These are phyloP conservation scores for Myriangium duriaei DNA, from an alignment of 2,329 filamentous ascomycete species.

Conservation along the genomic window DNA sequence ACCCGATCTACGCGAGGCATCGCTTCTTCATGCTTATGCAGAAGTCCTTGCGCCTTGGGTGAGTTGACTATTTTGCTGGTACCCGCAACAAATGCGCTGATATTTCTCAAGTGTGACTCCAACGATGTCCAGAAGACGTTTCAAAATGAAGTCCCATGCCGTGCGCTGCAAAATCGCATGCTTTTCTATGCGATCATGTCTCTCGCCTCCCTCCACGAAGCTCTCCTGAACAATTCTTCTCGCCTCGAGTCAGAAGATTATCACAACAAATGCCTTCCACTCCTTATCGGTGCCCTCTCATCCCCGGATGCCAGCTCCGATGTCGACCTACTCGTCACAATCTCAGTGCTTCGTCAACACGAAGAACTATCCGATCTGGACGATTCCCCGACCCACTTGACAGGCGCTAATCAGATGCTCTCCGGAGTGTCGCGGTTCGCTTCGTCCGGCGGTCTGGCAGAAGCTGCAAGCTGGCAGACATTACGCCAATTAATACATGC, in stretches of 20 bases:
- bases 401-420: slow-evolving; percentile 28
- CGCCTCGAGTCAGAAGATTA: slow-evolving; percentile 22
- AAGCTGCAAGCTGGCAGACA: slow-evolving; percentile 32
- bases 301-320: slow-evolving; percentile 15
- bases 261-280: slow-evolving; percentile 23
- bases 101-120: slow-evolving; percentile 14
- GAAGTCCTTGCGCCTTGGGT: slow-evolving; percentile 17
- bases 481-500: slow-evolving; percentile 31
- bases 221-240: slow-evolving; percentile 16
- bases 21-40: slow-evolving; percentile 14
- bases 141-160: slow-evolving; percentile 20
- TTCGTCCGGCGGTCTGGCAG: slow-evolving; percentile 27
- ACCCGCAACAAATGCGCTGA: slow-evolving; percentile 26
- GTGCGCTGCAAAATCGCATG: slow-evolving; percentile 22
- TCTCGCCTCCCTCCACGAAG: slow-evolving; percentile 24
- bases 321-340: slow-evolving; percentile 23
- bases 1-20: slow-evolving; percentile 4
- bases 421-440: slow-evolving; percentile 28
- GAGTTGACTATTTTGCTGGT: slow-evolving; percentile 23
- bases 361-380: slow-evolving; percentile 22
- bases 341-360: slow-evolving; percentile 25
- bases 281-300: slow-evolving; percentile 24
- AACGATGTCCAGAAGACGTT: slow-evolving; percentile 13
- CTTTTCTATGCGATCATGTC: slow-evolving; percentile 23
- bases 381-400: slow-evolving; percentile 27